Conservation (phyloP, 139 green algal genomes). For the Microglena sp. region DNA sequence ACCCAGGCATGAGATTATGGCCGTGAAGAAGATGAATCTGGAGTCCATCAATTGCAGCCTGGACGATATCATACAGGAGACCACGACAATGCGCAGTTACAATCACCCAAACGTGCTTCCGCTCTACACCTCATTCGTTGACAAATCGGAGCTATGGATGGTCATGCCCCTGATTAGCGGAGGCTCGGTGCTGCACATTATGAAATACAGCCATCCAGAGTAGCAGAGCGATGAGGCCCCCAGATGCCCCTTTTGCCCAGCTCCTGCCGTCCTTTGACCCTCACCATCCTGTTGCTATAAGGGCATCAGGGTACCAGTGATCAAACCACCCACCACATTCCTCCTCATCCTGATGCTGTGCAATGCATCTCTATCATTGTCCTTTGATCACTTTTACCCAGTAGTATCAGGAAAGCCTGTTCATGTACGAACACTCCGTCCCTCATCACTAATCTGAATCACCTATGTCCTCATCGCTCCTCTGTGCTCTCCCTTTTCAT, state of each 20-base stretch:
- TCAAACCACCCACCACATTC: too few species aligned
- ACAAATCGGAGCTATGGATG: slow-evolving; percentile 87
- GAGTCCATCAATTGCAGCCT: slow-evolving; percentile 83
- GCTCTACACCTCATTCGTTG: slow-evolving; percentile 86
- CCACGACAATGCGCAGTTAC: slow-evolving; percentile 81
- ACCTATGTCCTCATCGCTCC: too few species aligned
- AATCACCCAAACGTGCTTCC: slow-evolving; percentile 92
- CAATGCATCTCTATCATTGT: too few species aligned
- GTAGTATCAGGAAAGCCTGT: too few species aligned
- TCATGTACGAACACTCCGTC: too few species aligned
- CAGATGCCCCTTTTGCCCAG: neutral
- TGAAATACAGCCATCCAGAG: slow-evolving; percentile 78
- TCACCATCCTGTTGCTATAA: neutral
- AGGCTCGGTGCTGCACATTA: slow-evolving; percentile 75
- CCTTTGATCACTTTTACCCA: too few species aligned
- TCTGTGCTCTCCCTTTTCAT: too few species aligned
- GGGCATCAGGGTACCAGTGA: neutral
- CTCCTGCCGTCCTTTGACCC: too few species aligned
- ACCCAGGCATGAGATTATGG: slow-evolving; percentile 62
- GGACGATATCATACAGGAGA: slow-evolving; percentile 91
- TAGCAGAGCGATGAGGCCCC: slow-evolving; percentile 16
- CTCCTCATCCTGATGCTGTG: too few species aligned
- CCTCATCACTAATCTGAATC: too few species aligned
- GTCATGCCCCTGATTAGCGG: slow-evolving; percentile 79
- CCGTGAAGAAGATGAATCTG: slow-evolving; percentile 94